Evolutionary conservation across 805 yeast species (phyloP), one percentile per base, ranked within the genome.

Genomic region (Wickerhamiella shivajii): DNA sequence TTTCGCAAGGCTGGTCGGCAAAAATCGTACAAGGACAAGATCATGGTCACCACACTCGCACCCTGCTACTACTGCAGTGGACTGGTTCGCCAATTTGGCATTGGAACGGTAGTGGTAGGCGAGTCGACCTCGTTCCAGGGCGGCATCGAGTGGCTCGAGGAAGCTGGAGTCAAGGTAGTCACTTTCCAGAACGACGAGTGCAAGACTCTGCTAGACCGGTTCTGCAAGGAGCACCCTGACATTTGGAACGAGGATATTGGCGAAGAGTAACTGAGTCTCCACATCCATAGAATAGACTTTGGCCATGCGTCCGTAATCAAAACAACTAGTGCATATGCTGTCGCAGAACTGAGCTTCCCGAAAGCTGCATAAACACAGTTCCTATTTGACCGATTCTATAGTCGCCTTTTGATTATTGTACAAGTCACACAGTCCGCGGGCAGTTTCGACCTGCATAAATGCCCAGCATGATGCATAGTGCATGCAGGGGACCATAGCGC

Each of bases 11-110:
- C 94, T 14, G 97, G 97, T 6, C 69, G 97, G 49, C 62, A 90
- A 37, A 63, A 65, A 15, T 70, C 68, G 12, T 87, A 87, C 61
- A 78, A 77, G 49, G 67, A 74, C 41, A 77, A 94, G 45, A 90
- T 97, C 15, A 68, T 83, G 69, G 87, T 84, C 59, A 84, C 96
- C 19, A 79, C 95, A 0, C 61, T 87, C 44, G 79, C 93, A 6
- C 96, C 97, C 3, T 87, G 97, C 54, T 67, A 74, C 44, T 87
- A 87, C 96, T 87, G 97, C 54, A 71, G 90, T 4, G 97, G 97
- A 14, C 93, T 96, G 5, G 78, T 87, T 42, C 49, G 87, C 33
- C 63, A 87, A 65, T 87, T 84, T 58, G 94, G 93, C 25, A 67
- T 87, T 44, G 74, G 76, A 47, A 66, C 96, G 42, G 77, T 81